phyloP scores from a whole-genome alignment of 1,284 basidiomycete genomes.

The Malassezia brasiliensis region DNA sequence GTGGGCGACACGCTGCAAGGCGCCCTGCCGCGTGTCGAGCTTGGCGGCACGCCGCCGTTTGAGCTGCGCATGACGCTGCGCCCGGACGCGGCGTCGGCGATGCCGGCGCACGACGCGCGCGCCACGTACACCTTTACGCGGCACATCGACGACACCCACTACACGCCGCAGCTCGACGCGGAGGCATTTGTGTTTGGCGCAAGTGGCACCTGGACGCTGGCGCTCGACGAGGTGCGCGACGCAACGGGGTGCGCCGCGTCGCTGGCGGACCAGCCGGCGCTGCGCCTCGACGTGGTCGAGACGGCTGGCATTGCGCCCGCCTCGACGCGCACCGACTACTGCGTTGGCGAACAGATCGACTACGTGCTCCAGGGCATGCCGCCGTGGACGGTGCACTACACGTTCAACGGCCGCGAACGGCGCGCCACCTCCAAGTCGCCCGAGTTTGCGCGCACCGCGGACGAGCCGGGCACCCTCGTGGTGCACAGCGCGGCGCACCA shows the following conservation, averaged over 20 bases:
- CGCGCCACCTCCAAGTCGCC: slow-evolving; percentile 66
- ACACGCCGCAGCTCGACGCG: not conserved
- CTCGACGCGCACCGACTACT: slow-evolving; percentile 68
- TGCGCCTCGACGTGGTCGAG: slow-evolving; percentile 68
- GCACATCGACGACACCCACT: not conserved
- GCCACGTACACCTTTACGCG: not conserved
- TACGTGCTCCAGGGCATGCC: slow-evolving; percentile 88
- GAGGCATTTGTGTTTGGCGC: slow-evolving; percentile 73
- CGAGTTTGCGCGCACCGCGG: slow-evolving; percentile 71
- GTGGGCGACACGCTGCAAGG: slow-evolving; percentile 31
- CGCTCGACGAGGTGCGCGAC: slow-evolving; percentile 23
- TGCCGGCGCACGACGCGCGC: not conserved
- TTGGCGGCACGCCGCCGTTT: slow-evolving; percentile 74
- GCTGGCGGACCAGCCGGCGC: slow-evolving; percentile 9
- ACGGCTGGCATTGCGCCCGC: slow-evolving; percentile 82
- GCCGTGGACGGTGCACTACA: slow-evolving; percentile 90
- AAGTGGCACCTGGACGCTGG: slow-evolving; percentile 58
- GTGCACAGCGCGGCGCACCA: slow-evolving; percentile 77
- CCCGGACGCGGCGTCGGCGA: slow-evolving; percentile 38
- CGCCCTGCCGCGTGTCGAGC: slow-evolving; percentile 50
- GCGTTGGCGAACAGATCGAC: slow-evolving; percentile 78
- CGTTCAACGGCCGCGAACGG: slow-evolving; percentile 65
- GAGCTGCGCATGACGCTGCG: slow-evolving; percentile 63
- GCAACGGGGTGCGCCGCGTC: slow-evolving; percentile 29
- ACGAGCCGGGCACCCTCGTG: slow-evolving; percentile 68